phyloP scores from a whole-genome alignment of 345 rosid species.

The Eucalyptus caleyi region DNA sequence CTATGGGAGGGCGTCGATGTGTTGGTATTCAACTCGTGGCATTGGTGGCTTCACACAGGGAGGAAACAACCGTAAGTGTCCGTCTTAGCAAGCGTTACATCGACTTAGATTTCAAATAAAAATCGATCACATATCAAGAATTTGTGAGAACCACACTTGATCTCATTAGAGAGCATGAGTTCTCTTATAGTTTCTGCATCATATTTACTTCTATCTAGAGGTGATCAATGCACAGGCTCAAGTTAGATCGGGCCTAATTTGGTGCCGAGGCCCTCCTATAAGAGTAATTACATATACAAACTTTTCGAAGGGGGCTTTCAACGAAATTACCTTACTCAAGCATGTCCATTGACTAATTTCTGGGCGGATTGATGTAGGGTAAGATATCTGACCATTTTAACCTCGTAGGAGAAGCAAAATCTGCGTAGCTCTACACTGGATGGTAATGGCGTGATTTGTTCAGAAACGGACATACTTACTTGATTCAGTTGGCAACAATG shows the following conservation, averaged over 20 bases:
- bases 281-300: too few species aligned
- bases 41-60: constrained; percentile 92
- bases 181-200: background rate
- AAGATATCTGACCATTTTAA: too few species aligned
- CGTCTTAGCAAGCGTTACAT: background rate
- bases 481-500: background rate
- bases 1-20: constrained; percentile 49
- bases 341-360: background rate
- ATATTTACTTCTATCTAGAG: background rate
- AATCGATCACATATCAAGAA: background rate
- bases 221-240: background rate
- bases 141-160: background rate
- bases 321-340: background rate
- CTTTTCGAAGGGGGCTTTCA: background rate
- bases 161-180: background rate
- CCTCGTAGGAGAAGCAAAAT: too few species aligned
- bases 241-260: background rate
- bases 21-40: constrained; percentile 79
- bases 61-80: constrained; percentile 69
- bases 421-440: too few species aligned
- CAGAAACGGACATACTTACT: too few species aligned
- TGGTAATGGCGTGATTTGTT: background rate
- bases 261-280: background rate
- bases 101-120: background rate
- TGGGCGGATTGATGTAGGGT: background rate